Evolutionary conservation across 805 yeast species (phyloP).

Genomic region (Saturnispora zaruensis): DNA sequence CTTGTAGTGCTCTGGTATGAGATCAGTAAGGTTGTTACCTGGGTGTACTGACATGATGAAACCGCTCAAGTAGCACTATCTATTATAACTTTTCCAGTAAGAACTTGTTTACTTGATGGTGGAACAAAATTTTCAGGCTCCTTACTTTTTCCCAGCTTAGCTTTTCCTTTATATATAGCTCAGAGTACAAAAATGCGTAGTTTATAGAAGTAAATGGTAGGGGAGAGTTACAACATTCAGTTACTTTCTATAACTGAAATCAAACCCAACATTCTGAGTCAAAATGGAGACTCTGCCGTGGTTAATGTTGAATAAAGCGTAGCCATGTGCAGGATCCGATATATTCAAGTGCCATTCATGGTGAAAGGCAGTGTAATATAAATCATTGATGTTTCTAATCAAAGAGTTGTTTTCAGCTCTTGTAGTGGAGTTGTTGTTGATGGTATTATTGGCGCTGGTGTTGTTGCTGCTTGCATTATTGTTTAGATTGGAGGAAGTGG

Average conservation of each 20-base stretch:
- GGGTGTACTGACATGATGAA: constrained; percentile 22
- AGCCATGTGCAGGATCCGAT: constrained; percentile 51
- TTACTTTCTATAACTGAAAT: constrained; percentile 40
- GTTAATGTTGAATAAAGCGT: constrained; percentile 34
- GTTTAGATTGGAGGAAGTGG: constrained; percentile 24
- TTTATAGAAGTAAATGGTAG: not conserved
- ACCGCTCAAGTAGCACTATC: not conserved
- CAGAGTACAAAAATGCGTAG: not conserved
- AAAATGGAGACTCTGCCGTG: constrained; percentile 27
- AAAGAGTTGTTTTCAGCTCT: constrained; percentile 34
- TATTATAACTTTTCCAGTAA: not conserved
- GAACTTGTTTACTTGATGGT: not conserved
- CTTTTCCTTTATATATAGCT: not conserved
- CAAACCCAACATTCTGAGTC: constrained; percentile 40
- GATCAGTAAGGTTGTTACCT: constrained; percentile 23
- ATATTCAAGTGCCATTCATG: constrained; percentile 73
- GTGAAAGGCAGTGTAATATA: constrained; percentile 55
- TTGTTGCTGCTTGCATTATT: not conserved
- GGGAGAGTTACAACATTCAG: too few relatives aligned
- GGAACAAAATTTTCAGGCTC: not conserved
- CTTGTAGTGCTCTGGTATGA: constrained; percentile 30
- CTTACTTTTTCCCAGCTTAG: not conserved
- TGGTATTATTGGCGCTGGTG: not conserved
- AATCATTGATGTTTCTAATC: constrained; percentile 46
- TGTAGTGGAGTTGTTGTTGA: constrained; percentile 13